Conservation (phyloP, 805 yeast genomes). For the Metschnikowia henanensis region DNA sequence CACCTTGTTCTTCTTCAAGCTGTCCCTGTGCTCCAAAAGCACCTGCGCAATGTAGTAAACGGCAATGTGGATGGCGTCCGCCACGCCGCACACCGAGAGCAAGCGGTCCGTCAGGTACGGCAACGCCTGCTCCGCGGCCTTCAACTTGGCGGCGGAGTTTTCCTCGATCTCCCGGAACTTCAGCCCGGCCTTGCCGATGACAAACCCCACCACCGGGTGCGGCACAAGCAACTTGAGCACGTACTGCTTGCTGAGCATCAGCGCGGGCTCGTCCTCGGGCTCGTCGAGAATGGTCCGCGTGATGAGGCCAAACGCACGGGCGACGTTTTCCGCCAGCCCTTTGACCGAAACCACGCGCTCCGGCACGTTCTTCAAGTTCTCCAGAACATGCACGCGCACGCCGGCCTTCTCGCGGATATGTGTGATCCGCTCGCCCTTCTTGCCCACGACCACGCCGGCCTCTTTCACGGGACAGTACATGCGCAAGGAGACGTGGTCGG, state of each 20-base stretch:
- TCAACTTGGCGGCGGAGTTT: constrained; percentile 71
- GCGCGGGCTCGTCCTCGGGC: constrained; percentile 62
- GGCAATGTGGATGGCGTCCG: constrained; percentile 87
- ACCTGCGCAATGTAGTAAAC: constrained; percentile 72
- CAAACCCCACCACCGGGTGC: constrained; percentile 75
- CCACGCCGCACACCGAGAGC: constrained; percentile 70
- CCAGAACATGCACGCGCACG: constrained; percentile 70
- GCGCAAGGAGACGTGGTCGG: constrained; percentile 65
- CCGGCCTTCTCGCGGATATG: constrained; percentile 62
- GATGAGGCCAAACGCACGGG: constrained; percentile 77
- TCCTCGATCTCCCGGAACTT: constrained; percentile 81
- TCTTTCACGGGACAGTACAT: constrained; percentile 77
- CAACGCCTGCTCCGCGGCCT: constrained; percentile 69
- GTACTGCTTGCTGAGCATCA: constrained; percentile 51
- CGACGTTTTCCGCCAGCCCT: constrained; percentile 76
- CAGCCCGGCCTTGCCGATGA: constrained; percentile 76
- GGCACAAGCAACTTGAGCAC: constrained; percentile 68
- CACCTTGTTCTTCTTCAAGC: constrained; percentile 51
- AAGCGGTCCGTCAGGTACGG: constrained; percentile 79
- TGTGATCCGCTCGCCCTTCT: constrained; percentile 73
- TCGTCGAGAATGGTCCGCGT: constrained; percentile 66
- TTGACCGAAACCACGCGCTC: constrained; percentile 74
- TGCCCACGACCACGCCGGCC: constrained; percentile 75
- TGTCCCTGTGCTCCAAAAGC: constrained; percentile 56
- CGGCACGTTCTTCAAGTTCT: constrained; percentile 66